These are phyloP conservation scores for Gaultheria prostrata DNA, from an alignment of 148 eudicot species.

Conservation along the genomic window DNA sequence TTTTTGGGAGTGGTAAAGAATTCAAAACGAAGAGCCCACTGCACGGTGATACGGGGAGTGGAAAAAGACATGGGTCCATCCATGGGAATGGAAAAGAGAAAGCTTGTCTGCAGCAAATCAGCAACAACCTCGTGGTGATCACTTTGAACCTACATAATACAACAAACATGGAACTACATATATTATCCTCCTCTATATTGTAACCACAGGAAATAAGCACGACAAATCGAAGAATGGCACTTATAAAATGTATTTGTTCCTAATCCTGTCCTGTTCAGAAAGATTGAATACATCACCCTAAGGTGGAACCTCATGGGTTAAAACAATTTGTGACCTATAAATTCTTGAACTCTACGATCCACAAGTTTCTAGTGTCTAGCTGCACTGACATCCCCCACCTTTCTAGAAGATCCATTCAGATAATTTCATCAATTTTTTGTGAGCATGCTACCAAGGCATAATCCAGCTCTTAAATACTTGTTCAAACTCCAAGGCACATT, in stretches of 20 bases:
- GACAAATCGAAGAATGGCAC: not conserved
- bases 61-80: constrained; percentile 98
- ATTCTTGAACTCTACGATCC: not conserved
- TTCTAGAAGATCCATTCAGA: not conserved
- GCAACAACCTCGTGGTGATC: constrained; percentile 94
- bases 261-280: not conserved
- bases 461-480: not conserved
- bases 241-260: not conserved
- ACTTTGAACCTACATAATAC: constrained; percentile 62
- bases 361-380: not conserved
- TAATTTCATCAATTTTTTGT: not conserved
- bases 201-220: not conserved
- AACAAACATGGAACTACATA: not conserved
- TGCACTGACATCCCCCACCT: not conserved
- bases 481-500: not conserved
- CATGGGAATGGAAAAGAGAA: constrained; percentile 88
- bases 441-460: not conserved
- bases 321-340: not conserved
- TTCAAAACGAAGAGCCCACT: constrained; percentile 96
- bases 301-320: not conserved
- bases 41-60: constrained; percentile 82
- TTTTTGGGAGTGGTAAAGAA: constrained; percentile 86
- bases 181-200: not conserved
- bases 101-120: constrained; percentile 91
- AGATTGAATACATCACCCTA: not conserved